phyloP scores from a whole-genome alignment of 768 basidiomycete genomes.

The Lentinus tigrinus region DNA sequence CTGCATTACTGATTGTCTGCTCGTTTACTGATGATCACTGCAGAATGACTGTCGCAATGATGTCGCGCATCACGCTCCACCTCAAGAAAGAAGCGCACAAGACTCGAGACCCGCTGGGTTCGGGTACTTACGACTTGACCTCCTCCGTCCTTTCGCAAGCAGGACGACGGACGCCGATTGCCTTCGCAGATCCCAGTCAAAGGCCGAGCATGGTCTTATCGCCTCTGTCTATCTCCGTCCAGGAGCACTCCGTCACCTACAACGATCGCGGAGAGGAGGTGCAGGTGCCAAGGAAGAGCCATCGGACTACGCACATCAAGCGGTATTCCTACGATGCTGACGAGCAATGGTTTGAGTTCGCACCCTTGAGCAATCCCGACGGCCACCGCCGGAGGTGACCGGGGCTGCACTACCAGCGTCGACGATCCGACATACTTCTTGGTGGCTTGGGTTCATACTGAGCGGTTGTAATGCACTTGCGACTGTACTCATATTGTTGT shows the following conservation, averaged over 20 bases:
- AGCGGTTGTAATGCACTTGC: no score
- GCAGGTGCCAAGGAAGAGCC: neutral
- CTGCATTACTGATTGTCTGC: no score
- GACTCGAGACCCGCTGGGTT: neutral
- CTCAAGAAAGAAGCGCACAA: slow-evolving; percentile 39
- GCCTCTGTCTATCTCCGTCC: neutral
- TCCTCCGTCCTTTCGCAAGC: neutral
- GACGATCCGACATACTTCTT: no score
- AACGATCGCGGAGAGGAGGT: slow-evolving; percentile 6
- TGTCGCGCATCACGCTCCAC: slow-evolving; percentile 66
- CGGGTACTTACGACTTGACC: neutral
- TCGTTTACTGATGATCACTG: neutral
- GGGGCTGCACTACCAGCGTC: neutral
- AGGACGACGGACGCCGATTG: neutral
- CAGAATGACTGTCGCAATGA: slow-evolving; percentile 53
- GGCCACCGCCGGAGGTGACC: neutral
- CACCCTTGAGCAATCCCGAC: neutral
- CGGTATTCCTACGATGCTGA: neutral
- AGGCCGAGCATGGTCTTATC: neutral
- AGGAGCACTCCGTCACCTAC: slow-evolving; percentile 11
- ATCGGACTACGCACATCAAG: neutral
- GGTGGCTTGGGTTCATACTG: no score
- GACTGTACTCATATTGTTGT: no score
- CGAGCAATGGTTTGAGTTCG: slow-evolving; percentile 10
- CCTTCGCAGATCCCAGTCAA: neutral